phyloP scores from a whole-genome alignment of 1,139 yeast species.

The Spencermartinsiella ligniputridi region DNA sequence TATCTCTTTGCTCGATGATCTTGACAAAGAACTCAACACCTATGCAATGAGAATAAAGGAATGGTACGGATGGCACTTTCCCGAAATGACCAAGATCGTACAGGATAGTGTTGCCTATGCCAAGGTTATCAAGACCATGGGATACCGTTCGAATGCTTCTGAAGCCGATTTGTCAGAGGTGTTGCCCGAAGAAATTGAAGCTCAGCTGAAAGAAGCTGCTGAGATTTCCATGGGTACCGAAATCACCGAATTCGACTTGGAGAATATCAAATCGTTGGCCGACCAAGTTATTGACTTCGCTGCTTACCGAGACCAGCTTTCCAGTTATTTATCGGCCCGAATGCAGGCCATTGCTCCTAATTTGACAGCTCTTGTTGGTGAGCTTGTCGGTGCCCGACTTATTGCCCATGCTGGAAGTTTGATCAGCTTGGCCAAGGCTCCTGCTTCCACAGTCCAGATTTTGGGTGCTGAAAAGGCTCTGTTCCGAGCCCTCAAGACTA shows the following conservation, averaged over 20 bases:
- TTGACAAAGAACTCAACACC: slow-evolving; percentile 95
- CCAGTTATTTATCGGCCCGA: slow-evolving; percentile 82
- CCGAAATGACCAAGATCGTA: slow-evolving; percentile 96
- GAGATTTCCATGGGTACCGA: slow-evolving; percentile 99
- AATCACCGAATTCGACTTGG: slow-evolving; percentile 81
- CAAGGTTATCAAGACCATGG: slow-evolving; percentile 80
- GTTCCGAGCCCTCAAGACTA: slow-evolving; percentile 96
- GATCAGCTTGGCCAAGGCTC: slow-evolving; percentile 91
- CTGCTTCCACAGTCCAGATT: slow-evolving; percentile 98
- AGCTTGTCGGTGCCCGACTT: slow-evolving; percentile 95
- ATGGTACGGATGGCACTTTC: slow-evolving; percentile 99
- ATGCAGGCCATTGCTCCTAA: slow-evolving; percentile 99
- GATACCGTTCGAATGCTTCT: slow-evolving; percentile 84
- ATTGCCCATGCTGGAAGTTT: slow-evolving; percentile 97
- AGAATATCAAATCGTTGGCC: slow-evolving; percentile 81
- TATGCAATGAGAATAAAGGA: slow-evolving; percentile 97
- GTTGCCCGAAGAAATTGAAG: slow-evolving; percentile 67
- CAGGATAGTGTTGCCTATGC: slow-evolving; percentile 88
- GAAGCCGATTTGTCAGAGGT: slow-evolving; percentile 88
- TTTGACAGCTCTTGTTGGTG: slow-evolving; percentile 92
- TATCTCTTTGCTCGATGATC: slow-evolving; percentile 90
- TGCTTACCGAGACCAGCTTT: slow-evolving; percentile 89
- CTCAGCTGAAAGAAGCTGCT: slow-evolving; percentile 76
- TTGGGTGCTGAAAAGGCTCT: slow-evolving; percentile 99
- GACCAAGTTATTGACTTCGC: slow-evolving; percentile 92